These are phyloP conservation scores for Anthoceros angustus DNA, from an alignment of 225 moss, liverwort and hornwort species.

Conservation along the genomic window DNA sequence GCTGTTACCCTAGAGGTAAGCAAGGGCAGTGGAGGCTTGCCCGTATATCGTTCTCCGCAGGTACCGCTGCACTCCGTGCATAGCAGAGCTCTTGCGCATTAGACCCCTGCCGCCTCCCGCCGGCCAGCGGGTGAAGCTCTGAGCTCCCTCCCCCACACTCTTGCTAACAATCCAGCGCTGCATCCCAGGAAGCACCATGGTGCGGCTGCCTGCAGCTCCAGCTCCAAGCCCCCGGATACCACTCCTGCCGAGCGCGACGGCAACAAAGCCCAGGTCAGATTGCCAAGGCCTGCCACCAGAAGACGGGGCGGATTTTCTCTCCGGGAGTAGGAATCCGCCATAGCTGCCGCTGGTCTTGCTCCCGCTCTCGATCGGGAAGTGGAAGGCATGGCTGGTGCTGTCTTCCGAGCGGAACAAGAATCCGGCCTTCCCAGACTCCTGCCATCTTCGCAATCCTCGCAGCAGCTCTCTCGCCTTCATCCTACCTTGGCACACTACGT, in stretches of 20 bases:
- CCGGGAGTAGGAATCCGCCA: not conserved
- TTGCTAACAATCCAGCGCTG: not conserved
- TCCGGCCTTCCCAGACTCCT: not conserved
- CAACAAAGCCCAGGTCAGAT: not conserved
- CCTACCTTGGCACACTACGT: too few relatives aligned
- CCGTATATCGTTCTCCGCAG: not conserved
- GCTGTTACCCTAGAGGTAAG: conserved; percentile 4
- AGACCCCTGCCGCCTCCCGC: not conserved
- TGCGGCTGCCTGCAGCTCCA: not conserved
- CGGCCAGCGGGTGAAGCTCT: not conserved
- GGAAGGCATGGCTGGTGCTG: not conserved
- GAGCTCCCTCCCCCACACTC: not conserved
- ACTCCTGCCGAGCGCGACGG: not conserved
- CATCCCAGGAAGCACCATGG: not conserved
- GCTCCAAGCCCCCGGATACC: not conserved
- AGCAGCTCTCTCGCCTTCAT: not conserved
- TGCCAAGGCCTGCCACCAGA: not conserved
- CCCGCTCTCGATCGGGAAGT: not conserved
- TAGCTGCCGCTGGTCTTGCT: not conserved
- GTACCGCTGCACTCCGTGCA: not conserved
- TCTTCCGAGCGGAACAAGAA: not conserved
- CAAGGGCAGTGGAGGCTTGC: not conserved
- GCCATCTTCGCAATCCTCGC: not conserved
- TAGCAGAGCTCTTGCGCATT: not conserved
- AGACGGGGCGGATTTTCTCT: not conserved